Evolutionary conservation across 2,329 filamentous ascomycete genomes (phyloP).

Genomic region (Colletotrichum tabaci): DNA sequence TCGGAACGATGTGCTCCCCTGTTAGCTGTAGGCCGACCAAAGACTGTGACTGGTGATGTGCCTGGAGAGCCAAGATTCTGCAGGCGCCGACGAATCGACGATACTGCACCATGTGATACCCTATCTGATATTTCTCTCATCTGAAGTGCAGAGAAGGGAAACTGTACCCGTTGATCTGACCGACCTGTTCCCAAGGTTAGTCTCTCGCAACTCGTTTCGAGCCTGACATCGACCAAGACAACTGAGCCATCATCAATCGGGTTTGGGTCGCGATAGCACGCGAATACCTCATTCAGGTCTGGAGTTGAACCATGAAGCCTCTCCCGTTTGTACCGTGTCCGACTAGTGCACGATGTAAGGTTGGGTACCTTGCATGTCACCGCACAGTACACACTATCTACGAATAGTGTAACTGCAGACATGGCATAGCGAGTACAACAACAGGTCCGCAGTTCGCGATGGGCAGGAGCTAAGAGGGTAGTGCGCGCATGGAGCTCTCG

Average conservation of each 20-base stretch:
- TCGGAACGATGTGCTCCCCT: background rate
- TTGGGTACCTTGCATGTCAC: constrained; percentile 5
- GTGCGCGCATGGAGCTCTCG: constrained; percentile 22
- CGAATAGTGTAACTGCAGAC: no score
- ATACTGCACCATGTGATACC: no score
- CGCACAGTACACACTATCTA: background rate
- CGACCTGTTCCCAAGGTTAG: constrained; percentile 13
- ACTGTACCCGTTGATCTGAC: constrained; percentile 24
- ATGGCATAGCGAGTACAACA: no score
- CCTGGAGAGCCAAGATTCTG: background rate
- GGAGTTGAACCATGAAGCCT: background rate
- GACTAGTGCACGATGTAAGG: background rate
- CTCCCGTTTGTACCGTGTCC: background rate
- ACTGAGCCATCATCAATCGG: no score
- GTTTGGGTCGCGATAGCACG: background rate
- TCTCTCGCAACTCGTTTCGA: constrained; percentile 24
- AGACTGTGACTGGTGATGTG: constrained; percentile 1
- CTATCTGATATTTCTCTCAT: background rate
- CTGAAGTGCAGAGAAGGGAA: constrained; percentile 2
- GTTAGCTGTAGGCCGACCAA: background rate
- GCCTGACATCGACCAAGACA: background rate
- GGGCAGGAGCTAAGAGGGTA: constrained; percentile 7
- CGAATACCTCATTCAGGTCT: background rate
- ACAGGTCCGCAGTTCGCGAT: background rate
- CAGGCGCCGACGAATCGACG: constrained; percentile 3